Percentiles rank a stretch among this genome's conserved stretches.
These are phyloP conservation scores for Parasitella parasitica DNA, from an alignment of 371 early-diverging fungal genomes.

Conservation along the genomic window DNA sequence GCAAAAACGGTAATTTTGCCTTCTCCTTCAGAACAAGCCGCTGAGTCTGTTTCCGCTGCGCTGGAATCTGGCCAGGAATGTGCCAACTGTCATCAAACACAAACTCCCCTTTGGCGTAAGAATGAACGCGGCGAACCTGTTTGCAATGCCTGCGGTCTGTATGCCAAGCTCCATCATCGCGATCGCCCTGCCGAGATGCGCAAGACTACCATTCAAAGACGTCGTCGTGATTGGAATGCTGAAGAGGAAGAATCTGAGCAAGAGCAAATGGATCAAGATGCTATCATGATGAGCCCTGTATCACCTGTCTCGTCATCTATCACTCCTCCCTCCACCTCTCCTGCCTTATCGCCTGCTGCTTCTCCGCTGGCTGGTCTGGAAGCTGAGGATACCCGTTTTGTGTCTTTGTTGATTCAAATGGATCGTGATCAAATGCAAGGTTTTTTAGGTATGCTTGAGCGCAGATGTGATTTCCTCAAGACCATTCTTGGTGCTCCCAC, in stretches of 20 bases:
- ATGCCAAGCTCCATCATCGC: slow-evolving; percentile 45
- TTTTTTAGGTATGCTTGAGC: slow-evolving; percentile 47
- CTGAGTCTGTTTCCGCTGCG: background rate
- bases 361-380: slow-evolving; percentile 18
- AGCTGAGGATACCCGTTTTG: slow-evolving; percentile 43
- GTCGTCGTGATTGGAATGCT: slow-evolving; percentile 29
- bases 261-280: background rate
- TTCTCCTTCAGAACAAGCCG: slow-evolving; percentile 4
- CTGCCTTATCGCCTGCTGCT: background rate
- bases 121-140: slow-evolving; percentile 80
- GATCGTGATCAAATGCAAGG: slow-evolving; percentile 54
- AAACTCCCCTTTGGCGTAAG: slow-evolving; percentile 91
- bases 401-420: slow-evolving; percentile 47
- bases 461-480: slow-evolving; percentile 34
- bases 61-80: slow-evolving; percentile 43
- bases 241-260: slow-evolving; percentile 10
- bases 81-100: slow-evolving; percentile 82
- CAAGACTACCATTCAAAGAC: slow-evolving; percentile 33
- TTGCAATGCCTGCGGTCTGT: slow-evolving; percentile 92
- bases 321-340: background rate
- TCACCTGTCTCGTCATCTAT: background rate
- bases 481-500: slow-evolving; percentile 11
- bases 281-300: background rate
- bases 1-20: background rate
- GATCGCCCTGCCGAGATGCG: slow-evolving; percentile 31